Base-by-base conservation (phyloP, 306 rosid genomes). In the Glycine tomentella region DNA sequence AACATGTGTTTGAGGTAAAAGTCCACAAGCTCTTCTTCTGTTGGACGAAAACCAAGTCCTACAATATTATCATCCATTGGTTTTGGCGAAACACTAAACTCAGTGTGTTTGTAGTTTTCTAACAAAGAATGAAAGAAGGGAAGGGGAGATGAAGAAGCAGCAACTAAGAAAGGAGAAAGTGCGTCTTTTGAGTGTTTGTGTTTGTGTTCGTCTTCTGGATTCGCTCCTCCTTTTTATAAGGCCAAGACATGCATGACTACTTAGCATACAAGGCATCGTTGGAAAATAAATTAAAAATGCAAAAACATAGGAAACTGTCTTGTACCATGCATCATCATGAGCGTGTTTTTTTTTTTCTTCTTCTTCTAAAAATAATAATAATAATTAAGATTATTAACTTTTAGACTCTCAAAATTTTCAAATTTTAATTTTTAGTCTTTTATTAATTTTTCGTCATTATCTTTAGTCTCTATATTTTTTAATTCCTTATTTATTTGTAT, bases 31-130 rank as follows among this genome's bases (percentile, higher is more conserved):
- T 93, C 97, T 10, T 84, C 88, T 1, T 90, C 97, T 0, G 86
- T 84, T 1, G 97, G 97, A 15, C 4, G 79, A 76, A 91, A 91
- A 58, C 97, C 66, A 68, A 1, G 80, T 16, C 89, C 91, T n/a
- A 85, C 82, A 8, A 84, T 8, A 46, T 40, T 5, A 36, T 4
- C 40, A 36, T 4, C 40, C 89, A 86, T 79, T 61, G 40, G 14
- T 70, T 69, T 69, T 69, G 2, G 3, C 3, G 1, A 69, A 25
- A 7, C 4, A 4, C 40, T 38, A 0, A 38, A 38, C 44, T 38
- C 44, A 4, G 44, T 38, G 44, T 2, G 4, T 36, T 36, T 40
- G 31, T 3, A 65, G 12, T 38, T 38, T 25, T 7, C 10, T 7
- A 13, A 9, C 3, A 63, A 33, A 63, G 34, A 17, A 12, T 1